Base-by-base conservation (phyloP, 306 rosid genomes). In the Cucurbita pepo region DNA sequence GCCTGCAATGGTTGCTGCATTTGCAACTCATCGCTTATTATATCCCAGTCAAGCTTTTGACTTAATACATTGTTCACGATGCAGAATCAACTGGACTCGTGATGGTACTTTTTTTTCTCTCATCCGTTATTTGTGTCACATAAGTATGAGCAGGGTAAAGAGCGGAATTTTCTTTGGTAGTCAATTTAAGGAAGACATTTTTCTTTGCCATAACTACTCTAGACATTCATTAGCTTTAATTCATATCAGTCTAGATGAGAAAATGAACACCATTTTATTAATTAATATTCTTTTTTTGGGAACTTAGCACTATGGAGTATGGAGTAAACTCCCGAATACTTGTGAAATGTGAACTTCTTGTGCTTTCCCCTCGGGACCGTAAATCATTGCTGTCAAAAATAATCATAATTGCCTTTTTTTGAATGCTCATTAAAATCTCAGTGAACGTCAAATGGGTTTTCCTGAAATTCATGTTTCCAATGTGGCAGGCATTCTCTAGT, bases 41-140 rank as follows among this genome's bases (percentile, higher is more conserved):
- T 88, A 83, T 82, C 93, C 98, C 45, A 92, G 96, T 77, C 96
- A 90, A 82, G 98, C 96, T 75, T 92, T 92, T 80, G 98, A 92
- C 73, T 77, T 92, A 82, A 88, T 92, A 61, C 98, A 92, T 76
- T 92, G 98, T 77, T 92, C 92, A 75, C 84, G 87, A 79, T 92
- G 96, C 80, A 81, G 96, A 83, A 77, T 92, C 76, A 87, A 92
- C 69, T 92, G 96, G 96, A 88, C 96, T 51, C 90, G 81, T 40
- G 95, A 88, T 79, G 98, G 98, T 92, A 85, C 66, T 69, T 48
- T 53, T 65, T 61, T 55, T 37, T 40, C 18, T 78, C 52, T 69
- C 21, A 38, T 67, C 56, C 58, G 53, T 56, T 75, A 40, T 56
- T 71, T 47, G 36, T 50, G 36, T 73, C 41, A 70, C 40, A 51